Conservation (phyloP, 371 early-diverging fungal genomes). For the Saksenaea oblongispora region DNA sequence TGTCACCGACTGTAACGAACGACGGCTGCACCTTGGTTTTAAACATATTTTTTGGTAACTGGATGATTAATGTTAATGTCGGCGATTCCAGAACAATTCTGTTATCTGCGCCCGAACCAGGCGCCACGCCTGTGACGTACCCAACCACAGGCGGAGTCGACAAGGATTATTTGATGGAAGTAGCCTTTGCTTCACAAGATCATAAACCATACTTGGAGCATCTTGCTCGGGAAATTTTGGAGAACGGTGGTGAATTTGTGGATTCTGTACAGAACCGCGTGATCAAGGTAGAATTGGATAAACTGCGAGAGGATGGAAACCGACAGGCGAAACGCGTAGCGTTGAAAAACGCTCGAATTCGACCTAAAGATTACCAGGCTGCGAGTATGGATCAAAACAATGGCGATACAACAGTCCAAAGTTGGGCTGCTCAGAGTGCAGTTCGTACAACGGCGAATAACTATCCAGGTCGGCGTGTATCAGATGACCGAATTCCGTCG, state of each 20-base stretch:
- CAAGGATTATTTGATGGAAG: conserved; percentile 55
- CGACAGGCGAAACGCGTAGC: conserved; percentile 57
- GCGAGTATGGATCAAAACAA: neutral
- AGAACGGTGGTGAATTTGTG: conserved; percentile 69
- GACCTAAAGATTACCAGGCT: conserved; percentile 36
- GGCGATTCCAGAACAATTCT: conserved; percentile 83
- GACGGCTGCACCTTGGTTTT: conserved; percentile 84
- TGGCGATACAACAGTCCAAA: neutral
- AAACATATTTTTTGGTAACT: conserved; percentile 71
- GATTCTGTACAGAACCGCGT: conserved; percentile 63
- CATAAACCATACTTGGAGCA: conserved; percentile 69
- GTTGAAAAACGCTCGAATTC: conserved; percentile 63
- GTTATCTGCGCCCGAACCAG: conserved; percentile 49
- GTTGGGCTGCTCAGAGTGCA: conserved; percentile 35
- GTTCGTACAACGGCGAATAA: conserved; percentile 4
- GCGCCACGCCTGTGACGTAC: conserved; percentile 11
- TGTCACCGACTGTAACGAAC: conserved; percentile 31
- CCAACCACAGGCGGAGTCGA: conserved; percentile 19
- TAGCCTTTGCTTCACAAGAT: conserved; percentile 65
- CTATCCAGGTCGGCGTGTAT: neutral
- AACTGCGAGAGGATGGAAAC: conserved; percentile 48
- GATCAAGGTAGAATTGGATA: conserved; percentile 59
- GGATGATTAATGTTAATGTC: conserved; percentile 79
- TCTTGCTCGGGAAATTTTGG: conserved; percentile 60
- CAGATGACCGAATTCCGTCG: conserved; percentile 52